Base-by-base conservation (phyloP, 2,329 filamentous ascomycete genomes). In the Colletotrichum sp. region DNA sequence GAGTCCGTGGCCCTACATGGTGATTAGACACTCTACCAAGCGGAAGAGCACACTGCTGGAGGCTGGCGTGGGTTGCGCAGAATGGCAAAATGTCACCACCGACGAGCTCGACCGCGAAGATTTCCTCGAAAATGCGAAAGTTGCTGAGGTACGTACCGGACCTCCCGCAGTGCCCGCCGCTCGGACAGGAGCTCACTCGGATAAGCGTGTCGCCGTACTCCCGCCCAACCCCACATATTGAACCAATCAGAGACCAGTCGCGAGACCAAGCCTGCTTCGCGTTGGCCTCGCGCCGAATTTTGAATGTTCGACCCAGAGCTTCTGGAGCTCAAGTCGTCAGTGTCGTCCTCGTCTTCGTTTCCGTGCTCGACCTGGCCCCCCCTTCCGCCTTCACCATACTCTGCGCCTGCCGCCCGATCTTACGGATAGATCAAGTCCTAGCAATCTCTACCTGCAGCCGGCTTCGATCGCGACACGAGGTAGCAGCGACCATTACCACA, bases 211-310 rank as follows among this genome's bases (percentile, higher is more conserved):
- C 21, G 39, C 75, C 77, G 76, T 39, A 4, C 4, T n/a, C n/a
- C 71, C 68, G 69, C 30, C 0, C 1, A 18, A 1, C 8, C 8
- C 77, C 75, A 68, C 57, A 5, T 10, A 2, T 4, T 0, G 3
- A 26, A 1, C 77, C 77, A 78, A 78, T 78, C 63, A 78, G 30
- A 34, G n/a, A 15, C 13, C 75, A 18, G 75, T 78, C 77, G 77
- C 77, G 75, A 74, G 68, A 18, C 59, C 62, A 75, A 75, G 64
- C 49, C 63, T 52, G 68, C 49, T 66, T 26, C 68, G 66, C 73
- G 65, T 77, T 73, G 67, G 74, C 69, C 74, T 77, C 72, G 71
- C 69, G 77, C 71, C 75, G 52, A 76, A 74, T 65, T 76, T 76
- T 76, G 65, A 78, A 69, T 28, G 64, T 39, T 72, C 63, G 60